Evolutionary conservation across 768 basidiomycete species (phyloP).

Genomic region (Amanita rubescens): DNA sequence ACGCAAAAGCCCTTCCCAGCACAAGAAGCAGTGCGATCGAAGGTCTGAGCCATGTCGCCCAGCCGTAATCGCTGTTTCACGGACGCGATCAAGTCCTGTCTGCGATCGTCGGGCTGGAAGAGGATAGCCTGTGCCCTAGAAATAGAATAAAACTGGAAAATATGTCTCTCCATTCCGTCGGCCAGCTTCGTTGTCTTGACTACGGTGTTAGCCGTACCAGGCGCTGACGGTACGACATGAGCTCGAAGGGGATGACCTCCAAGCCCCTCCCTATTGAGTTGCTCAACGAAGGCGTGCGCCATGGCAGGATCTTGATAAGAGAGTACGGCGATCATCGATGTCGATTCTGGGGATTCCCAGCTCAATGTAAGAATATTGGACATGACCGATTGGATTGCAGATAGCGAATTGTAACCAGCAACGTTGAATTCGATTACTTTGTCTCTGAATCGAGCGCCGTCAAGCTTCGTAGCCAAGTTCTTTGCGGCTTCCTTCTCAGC

Average conservation of each 20-base stretch:
- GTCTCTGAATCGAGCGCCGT: neutral
- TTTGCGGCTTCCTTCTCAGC: neutral
- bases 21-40: neutral
- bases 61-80: neutral
- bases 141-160: neutral
- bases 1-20: neutral
- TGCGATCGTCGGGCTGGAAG: neutral
- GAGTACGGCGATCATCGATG: neutral
- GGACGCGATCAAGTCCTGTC: neutral
- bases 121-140: neutral
- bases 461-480: neutral
- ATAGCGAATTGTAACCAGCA: neutral
- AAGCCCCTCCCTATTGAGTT: neutral
- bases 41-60: neutral
- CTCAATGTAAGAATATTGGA: neutral
- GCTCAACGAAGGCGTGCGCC: neutral
- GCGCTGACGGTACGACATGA: neutral
- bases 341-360: neutral
- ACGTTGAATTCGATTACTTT: neutral
- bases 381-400: neutral
- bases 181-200: neutral
- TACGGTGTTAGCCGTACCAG: neutral
- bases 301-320: neutral
- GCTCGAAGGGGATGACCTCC: neutral
- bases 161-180: neutral